These are phyloP conservation scores for Antrodiella citrinella DNA, from an alignment of 768 basidiomycete genomes.

Conservation along the genomic window DNA sequence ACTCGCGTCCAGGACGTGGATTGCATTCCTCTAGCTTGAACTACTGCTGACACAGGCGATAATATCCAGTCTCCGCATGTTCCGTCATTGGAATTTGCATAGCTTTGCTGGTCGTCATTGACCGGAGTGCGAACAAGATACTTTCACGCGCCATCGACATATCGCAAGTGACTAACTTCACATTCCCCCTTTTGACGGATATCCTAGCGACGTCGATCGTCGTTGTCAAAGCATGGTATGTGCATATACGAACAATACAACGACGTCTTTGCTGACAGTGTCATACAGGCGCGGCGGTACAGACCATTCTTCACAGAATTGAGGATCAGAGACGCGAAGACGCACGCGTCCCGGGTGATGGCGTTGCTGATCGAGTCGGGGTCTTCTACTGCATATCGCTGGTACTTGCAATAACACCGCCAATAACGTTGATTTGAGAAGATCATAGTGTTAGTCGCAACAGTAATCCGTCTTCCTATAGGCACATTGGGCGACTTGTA, in stretches of 20 bases:
- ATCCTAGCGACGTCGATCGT: neutral
- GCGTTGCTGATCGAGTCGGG: conserved; percentile 3
- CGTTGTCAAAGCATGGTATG: conserved; percentile 2
- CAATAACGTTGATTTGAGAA: too few species aligned
- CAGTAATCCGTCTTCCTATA: neutral
- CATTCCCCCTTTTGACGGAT: neutral
- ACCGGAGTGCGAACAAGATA: neutral
- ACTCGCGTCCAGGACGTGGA: neutral
- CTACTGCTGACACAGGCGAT: too few species aligned
- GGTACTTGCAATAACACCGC: neutral
- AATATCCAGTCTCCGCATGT: conserved; percentile 1
- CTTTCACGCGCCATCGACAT: neutral
- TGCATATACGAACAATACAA: neutral
- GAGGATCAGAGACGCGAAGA: neutral
- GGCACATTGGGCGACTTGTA: conserved; percentile 5
- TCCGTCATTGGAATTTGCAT: neutral
- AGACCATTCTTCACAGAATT: neutral
- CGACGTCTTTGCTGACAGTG: too few species aligned
- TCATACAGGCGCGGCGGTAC: neutral
- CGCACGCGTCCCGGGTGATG: neutral
- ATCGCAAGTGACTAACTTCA: neutral
- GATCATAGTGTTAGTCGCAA: neutral
- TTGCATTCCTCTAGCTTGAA: too few species aligned
- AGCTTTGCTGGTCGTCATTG: neutral
- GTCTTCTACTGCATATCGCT: conserved; percentile 2